Evolutionary conservation across 2,329 filamentous ascomycete species (phyloP).

Genomic region (Aureobasidium sp.): DNA sequence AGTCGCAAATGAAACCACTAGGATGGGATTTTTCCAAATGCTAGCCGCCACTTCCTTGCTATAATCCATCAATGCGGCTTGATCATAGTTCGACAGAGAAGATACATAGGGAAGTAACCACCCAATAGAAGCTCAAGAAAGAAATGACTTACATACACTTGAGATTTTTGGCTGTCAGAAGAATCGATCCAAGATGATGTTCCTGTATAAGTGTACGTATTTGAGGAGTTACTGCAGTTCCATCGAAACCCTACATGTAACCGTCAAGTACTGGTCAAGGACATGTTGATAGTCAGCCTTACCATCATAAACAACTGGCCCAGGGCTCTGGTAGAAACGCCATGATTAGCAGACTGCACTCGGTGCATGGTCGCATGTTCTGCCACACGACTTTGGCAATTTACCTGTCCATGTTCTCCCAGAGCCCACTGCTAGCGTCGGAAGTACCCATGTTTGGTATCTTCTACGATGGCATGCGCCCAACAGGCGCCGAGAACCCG

Average conservation of each 20-base stretch:
- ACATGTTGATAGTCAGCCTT: slow-evolving; percentile 10
- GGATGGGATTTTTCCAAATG: slow-evolving; percentile 11
- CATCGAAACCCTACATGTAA: slow-evolving; percentile 58
- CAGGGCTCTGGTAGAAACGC: slow-evolving; percentile 33
- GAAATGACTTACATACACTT: slow-evolving; percentile 54
- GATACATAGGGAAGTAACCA: not conserved
- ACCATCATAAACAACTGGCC: slow-evolving; percentile 30
- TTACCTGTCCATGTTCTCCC: slow-evolving; percentile 70
- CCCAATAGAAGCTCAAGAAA: not conserved
- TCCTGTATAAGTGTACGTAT: slow-evolving; percentile 72
- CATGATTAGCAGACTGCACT: slow-evolving; percentile 26
- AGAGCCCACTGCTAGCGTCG: slow-evolving; percentile 39
- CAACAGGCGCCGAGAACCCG: not conserved
- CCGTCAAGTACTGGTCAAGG: slow-evolving; percentile 46
- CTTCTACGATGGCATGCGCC: slow-evolving; percentile 5
- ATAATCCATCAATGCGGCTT: no score
- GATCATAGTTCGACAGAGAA: not conserved
- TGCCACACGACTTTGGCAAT: not conserved
- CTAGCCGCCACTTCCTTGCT: not conserved
- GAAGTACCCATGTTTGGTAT: slow-evolving; percentile 12
- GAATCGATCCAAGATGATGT: slow-evolving; percentile 80
- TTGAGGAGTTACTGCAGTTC: slow-evolving; percentile 72
- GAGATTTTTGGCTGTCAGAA: slow-evolving; percentile 75
- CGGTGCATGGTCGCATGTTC: not conserved
- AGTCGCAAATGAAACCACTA: not conserved